Percentiles rank a stretch among this genome's conserved stretches.
These are phyloP conservation scores for Didymella glomerata DNA, from an alignment of 2,329 filamentous ascomycete species.

Conservation along the genomic window DNA sequence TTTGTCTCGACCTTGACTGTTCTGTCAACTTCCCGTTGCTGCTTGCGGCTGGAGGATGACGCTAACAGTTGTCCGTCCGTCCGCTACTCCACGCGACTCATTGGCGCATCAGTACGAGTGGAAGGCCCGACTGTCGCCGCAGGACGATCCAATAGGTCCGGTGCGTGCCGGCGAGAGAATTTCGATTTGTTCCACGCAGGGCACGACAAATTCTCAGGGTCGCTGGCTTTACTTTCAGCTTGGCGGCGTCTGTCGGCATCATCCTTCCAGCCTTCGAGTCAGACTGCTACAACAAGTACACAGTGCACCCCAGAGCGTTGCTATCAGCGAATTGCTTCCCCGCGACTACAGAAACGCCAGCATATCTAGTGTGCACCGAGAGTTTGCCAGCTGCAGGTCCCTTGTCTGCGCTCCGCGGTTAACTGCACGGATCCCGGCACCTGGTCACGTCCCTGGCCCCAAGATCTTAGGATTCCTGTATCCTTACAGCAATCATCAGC, in stretches of 20 bases:
- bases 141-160: conserved; percentile 6
- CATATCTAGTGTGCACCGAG: not conserved
- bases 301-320: conserved; percentile 5
- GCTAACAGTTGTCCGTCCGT: conserved; percentile 6
- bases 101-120: conserved; percentile 2
- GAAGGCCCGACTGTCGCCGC: conserved; percentile 15
- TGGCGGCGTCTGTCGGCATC: conserved; percentile 8
- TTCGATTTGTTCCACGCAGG: conserved; percentile 3
- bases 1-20: not conserved
- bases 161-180: conserved; percentile 9
- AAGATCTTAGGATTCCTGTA: conserved; percentile 1
- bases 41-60: conserved; percentile 6
- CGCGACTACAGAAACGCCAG: conserved; percentile 12
- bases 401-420: not conserved
- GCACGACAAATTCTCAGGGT: conserved; percentile 9
- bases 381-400: conserved; percentile 2
- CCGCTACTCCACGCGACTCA: conserved; percentile 13
- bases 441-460: conserved; percentile 10
- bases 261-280: conserved; percentile 6
- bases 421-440: conserved; percentile 3
- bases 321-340: conserved; percentile 7
- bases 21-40: not conserved
- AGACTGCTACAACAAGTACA: conserved; percentile 7
- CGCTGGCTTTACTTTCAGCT: conserved; percentile 1
- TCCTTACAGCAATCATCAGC: conserved; percentile 19